Percentiles rank a stretch among this genome's conserved stretches.
These are phyloP conservation scores for Fusarium sp. DNA, from an alignment of 2,329 filamentous ascomycete genomes.

Conservation along the genomic window DNA sequence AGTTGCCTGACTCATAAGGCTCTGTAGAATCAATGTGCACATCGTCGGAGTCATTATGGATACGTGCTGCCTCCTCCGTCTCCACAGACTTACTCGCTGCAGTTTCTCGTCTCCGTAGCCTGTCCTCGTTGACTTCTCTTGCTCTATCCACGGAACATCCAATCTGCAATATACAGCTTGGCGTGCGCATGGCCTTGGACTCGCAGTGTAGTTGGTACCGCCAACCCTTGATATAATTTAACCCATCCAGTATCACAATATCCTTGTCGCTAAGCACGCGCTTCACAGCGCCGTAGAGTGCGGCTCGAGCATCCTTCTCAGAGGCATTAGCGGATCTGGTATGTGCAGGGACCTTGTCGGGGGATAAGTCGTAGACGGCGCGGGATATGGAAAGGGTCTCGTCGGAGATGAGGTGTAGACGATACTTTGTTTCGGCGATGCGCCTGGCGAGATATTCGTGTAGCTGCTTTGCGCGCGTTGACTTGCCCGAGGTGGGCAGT, in stretches of 20 bases:
- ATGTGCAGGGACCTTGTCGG: constrained; percentile 61
- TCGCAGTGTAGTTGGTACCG: constrained; percentile 88
- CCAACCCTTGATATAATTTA: constrained; percentile 93
- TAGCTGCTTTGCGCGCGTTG: constrained; percentile 72
- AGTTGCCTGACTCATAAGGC: constrained; percentile 66
- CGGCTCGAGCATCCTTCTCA: constrained; percentile 83
- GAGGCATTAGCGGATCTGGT: constrained; percentile 75
- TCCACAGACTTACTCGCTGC: not conserved
- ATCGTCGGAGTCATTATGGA: not conserved
- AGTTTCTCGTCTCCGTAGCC: constrained; percentile 52
- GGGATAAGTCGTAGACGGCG: constrained; percentile 73
- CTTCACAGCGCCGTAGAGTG: constrained; percentile 81
- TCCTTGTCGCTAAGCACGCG: constrained; percentile 75
- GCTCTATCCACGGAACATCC: constrained; percentile 65
- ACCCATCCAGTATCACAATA: constrained; percentile 80
- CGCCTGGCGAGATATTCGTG: constrained; percentile 68
- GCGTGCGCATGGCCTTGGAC: constrained; percentile 79
- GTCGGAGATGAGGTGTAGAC: constrained; percentile 79
- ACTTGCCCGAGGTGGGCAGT: constrained; percentile 74
- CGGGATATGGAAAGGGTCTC: constrained; percentile 74
- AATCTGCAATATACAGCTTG: constrained; percentile 76
- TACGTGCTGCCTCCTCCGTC: not conserved
- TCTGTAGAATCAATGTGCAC: constrained; percentile 44
- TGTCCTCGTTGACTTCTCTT: constrained; percentile 66
- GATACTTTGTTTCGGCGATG: constrained; percentile 63